These are phyloP conservation scores for Phytophthora fragariaefolia DNA, from an alignment of 352 stramenopile genomes.

Conservation along the genomic window DNA sequence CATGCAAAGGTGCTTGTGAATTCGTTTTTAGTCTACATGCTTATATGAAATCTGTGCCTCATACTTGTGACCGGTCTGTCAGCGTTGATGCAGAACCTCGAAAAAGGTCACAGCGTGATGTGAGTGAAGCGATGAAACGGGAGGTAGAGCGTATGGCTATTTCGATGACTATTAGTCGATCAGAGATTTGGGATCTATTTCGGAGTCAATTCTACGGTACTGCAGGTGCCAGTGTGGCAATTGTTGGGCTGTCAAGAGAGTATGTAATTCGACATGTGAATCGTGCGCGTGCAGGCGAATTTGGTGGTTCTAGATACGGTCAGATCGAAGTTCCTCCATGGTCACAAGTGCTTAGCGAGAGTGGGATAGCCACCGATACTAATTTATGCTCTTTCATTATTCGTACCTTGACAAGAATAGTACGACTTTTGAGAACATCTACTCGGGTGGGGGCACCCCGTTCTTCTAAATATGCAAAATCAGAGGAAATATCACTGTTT, in stretches of 20 bases:
- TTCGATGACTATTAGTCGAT: background rate
- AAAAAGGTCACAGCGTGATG: no score
- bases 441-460: background rate
- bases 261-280: background rate
- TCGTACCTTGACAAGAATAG: background rate
- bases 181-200: background rate
- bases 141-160: background rate
- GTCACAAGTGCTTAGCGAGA: background rate
- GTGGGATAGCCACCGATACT: background rate
- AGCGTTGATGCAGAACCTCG: background rate
- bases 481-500: slow-evolving; percentile 24
- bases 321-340: slow-evolving; percentile 1
- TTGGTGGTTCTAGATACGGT: slow-evolving; percentile 1
- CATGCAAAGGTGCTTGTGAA: background rate
- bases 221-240: background rate
- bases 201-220: background rate
- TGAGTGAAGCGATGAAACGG: background rate
- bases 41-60: background rate
- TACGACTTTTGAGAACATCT: background rate
- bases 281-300: background rate
- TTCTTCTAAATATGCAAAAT: background rate
- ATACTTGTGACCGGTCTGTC: background rate
- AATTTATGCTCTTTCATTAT: background rate
- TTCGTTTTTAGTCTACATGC: background rate
- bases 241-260: background rate